Conservation (phyloP, 2,329 filamentous ascomycete species). For the Elsinoe perseae region DNA sequence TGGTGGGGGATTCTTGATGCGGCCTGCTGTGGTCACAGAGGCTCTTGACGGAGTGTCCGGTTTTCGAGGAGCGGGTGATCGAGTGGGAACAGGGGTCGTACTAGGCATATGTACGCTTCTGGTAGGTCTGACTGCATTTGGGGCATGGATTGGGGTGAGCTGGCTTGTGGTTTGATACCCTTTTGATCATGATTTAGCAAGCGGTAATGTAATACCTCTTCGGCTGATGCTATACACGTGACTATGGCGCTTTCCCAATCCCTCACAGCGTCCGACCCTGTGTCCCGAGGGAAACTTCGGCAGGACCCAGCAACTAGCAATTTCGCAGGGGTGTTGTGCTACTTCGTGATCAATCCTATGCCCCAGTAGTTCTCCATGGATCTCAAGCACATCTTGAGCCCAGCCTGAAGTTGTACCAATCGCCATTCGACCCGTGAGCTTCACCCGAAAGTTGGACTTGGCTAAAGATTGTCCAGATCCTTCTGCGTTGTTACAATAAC, state of each 20-base stretch:
- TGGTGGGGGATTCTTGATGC: constrained; percentile 7
- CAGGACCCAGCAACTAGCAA: no score
- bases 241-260: not conserved
- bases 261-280: no score
- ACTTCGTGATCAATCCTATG: no score
- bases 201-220: not conserved
- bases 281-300: no score
- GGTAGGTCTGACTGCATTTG: constrained; percentile 28
- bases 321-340: no score
- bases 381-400: no score
- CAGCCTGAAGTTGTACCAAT: no score
- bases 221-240: not conserved
- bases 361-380: no score
- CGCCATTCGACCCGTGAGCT: no score
- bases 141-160: constrained; percentile 32
- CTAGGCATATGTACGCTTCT: constrained; percentile 31
- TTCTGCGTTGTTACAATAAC: no score
- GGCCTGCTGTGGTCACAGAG: not conserved
- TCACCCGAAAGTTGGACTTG: no score
- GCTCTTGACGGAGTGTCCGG: constrained; percentile 21
- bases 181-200: not conserved
- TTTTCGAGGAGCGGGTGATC: constrained; percentile 28
- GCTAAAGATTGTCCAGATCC: no score
- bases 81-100: constrained; percentile 29
- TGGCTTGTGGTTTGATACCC: constrained; percentile 29